Percentiles rank a stretch among this genome's conserved stretches.
These are phyloP conservation scores for Scheffersomyces cryptocercus DNA, from an alignment of 1,139 yeast genomes.

Conservation along the genomic window DNA sequence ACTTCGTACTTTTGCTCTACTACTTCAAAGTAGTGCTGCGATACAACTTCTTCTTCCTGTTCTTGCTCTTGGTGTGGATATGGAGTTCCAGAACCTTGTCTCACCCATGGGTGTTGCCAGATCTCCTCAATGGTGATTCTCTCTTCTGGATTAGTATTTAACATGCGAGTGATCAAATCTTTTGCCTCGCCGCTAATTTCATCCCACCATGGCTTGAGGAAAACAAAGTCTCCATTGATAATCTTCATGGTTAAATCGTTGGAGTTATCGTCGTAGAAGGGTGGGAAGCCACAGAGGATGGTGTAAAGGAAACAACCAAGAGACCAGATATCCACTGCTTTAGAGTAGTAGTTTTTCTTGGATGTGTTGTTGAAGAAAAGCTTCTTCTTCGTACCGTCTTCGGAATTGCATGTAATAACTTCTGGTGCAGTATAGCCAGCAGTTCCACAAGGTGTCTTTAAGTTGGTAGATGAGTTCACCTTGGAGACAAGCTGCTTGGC, in stretches of 20 bases:
- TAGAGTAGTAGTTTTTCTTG: slow-evolving; percentile 79
- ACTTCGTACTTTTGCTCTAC: slow-evolving; percentile 1
- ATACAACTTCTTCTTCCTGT: neutral
- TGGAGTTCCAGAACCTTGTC: slow-evolving; percentile 5
- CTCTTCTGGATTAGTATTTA: slow-evolving; percentile 61
- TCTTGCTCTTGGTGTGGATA: neutral
- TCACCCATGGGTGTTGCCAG: slow-evolving; percentile 53
- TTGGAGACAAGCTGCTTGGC: slow-evolving; percentile 68
- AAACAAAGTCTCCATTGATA: slow-evolving; percentile 78
- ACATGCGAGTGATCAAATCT: slow-evolving; percentile 51
- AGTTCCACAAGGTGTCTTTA: slow-evolving; percentile 89
- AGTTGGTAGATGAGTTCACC: slow-evolving; percentile 30
- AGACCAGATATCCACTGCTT: slow-evolving; percentile 96
- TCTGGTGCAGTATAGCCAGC: slow-evolving; percentile 95
- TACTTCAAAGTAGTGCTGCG: slow-evolving; percentile 6
- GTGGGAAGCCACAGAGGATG: slow-evolving; percentile 91
- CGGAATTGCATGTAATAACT: slow-evolving; percentile 57
- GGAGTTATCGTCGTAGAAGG: slow-evolving; percentile 87
- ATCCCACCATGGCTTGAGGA: slow-evolving; percentile 96
- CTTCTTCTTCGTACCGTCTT: slow-evolving; percentile 10
- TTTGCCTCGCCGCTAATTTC: slow-evolving; percentile 82
- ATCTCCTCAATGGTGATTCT: slow-evolving; percentile 67
- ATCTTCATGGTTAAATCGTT: slow-evolving; percentile 82
- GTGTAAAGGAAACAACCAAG: slow-evolving; percentile 92
- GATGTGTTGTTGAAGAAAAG: slow-evolving; percentile 19